Evolutionary conservation across 1,139 yeast genomes (phyloP).

Genomic region (Pichia sp.): DNA sequence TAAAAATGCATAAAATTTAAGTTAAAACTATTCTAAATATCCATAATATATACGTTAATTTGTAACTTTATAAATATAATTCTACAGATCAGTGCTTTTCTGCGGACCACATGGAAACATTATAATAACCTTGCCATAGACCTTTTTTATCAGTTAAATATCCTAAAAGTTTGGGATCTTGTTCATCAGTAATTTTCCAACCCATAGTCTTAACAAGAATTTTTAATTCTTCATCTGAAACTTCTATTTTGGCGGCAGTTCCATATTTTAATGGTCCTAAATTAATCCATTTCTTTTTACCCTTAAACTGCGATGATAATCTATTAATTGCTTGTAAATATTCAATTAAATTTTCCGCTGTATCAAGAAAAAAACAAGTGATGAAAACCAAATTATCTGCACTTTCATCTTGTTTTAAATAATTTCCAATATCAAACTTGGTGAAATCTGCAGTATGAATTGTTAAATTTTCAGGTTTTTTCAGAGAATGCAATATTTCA

Average conservation of each 20-base stretch:
- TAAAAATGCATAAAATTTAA: background rate
- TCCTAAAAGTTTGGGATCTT: conserved; percentile 34
- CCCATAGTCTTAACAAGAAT: conserved; percentile 49
- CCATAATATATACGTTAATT: background rate
- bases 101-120: conserved; percentile 47
- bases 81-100: conserved; percentile 7
- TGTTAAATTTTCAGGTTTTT: conserved; percentile 42
- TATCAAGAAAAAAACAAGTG: conserved; percentile 74
- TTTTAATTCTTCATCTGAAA: conserved; percentile 57
- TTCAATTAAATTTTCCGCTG: conserved; percentile 75
- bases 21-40: background rate
- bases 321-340: conserved; percentile 58
- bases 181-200: conserved; percentile 50
- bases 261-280: conserved; percentile 87
- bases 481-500: conserved; percentile 30
- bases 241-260: conserved; percentile 72
- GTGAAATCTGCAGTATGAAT: conserved; percentile 64
- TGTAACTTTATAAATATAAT: conserved; percentile 1
- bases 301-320: conserved; percentile 33
- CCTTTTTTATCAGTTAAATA: conserved; percentile 61
- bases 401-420: conserved; percentile 9
- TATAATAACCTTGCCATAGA: conserved; percentile 74
- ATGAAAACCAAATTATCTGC: conserved; percentile 53
- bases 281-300: conserved; percentile 59
- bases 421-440: conserved; percentile 35